phyloP scores from a whole-genome alignment of 164 flowering plant genomes.

The Taxillus chinensis region DNA sequence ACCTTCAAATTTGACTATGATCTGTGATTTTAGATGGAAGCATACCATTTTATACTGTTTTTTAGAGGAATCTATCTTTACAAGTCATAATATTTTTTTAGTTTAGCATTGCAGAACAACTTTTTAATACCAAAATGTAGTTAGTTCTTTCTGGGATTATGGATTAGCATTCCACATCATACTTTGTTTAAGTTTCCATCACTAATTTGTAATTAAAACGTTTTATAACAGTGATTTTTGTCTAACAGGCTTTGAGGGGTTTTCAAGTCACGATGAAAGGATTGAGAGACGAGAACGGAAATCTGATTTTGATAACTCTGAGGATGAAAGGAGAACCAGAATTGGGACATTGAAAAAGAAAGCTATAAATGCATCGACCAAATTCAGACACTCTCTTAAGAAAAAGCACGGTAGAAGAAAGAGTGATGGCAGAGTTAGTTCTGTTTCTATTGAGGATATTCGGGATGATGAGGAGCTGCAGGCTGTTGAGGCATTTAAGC shows the following conservation, averaged over 20 bases:
- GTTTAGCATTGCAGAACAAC: too few relatives aligned
- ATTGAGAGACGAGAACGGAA: constrained; percentile 65
- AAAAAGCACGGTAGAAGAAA: constrained; percentile 61
- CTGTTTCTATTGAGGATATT: constrained; percentile 84
- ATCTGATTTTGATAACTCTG: constrained; percentile 87
- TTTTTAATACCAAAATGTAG: too few relatives aligned
- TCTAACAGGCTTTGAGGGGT: constrained; percentile 40
- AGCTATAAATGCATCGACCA: constrained; percentile 74
- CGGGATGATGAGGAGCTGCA: constrained; percentile 72
- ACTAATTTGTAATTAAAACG: neutral
- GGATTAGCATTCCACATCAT: too few relatives aligned
- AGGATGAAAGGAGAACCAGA: constrained; percentile 84
- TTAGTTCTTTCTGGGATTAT: too few relatives aligned
- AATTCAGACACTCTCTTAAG: constrained; percentile 74
- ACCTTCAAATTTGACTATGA: too few relatives aligned
- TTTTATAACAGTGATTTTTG: neutral
- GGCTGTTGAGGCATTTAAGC: constrained; percentile 83
- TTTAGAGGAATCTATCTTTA: too few relatives aligned
- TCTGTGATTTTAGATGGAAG: too few relatives aligned
- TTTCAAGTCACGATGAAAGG: constrained; percentile 38
- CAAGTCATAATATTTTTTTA: too few relatives aligned
- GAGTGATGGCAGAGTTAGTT: constrained; percentile 57
- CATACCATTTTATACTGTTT: too few relatives aligned
- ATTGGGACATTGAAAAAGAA: constrained; percentile 73
- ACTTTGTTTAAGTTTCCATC: too few relatives aligned